These are phyloP conservation scores for Angomonas ambiguus DNA, from an alignment of 208 protist species.

Conservation along the genomic window DNA sequence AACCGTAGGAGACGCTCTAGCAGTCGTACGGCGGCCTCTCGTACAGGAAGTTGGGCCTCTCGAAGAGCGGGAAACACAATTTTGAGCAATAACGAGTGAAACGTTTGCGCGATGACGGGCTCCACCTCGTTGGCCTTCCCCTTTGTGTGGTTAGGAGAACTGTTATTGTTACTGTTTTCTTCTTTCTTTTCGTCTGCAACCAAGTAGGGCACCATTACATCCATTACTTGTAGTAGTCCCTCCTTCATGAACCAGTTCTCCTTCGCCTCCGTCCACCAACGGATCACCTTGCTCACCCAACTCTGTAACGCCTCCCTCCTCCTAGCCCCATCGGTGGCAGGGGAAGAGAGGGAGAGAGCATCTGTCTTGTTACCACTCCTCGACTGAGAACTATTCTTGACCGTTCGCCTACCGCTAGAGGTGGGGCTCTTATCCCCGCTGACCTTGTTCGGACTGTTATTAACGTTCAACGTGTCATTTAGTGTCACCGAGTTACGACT, in stretches of 20 bases:
- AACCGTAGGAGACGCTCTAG: slow-evolving; percentile 21
- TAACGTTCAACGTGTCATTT: not conserved
- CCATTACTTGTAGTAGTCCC: slow-evolving; percentile 22
- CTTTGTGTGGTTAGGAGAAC: not conserved
- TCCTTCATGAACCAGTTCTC: slow-evolving; percentile 22
- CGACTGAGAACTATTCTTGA: not conserved
- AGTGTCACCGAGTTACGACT: not conserved
- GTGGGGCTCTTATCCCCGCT: not conserved
- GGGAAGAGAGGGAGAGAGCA: not conserved
- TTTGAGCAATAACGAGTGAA: slow-evolving; percentile 11
- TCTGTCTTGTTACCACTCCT: not conserved
- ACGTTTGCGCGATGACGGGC: not conserved
- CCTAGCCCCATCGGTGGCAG: not conserved
- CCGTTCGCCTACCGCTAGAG: not conserved
- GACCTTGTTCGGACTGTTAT: not conserved
- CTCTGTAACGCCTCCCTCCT: not conserved
- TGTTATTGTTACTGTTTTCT: slow-evolving; percentile 4
- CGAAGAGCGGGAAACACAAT: slow-evolving; percentile 45
- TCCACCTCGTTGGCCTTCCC: not conserved
- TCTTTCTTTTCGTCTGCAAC: not conserved
- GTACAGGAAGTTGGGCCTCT: slow-evolving; percentile 54
- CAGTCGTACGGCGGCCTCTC: slow-evolving; percentile 41
- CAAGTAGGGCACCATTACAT: not conserved
- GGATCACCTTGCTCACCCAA: slow-evolving; percentile 8
- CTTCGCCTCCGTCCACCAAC: slow-evolving; percentile 5